These are phyloP conservation scores for Mucuna pruriens DNA, from an alignment of 306 rosid species.

Conservation along the genomic window DNA sequence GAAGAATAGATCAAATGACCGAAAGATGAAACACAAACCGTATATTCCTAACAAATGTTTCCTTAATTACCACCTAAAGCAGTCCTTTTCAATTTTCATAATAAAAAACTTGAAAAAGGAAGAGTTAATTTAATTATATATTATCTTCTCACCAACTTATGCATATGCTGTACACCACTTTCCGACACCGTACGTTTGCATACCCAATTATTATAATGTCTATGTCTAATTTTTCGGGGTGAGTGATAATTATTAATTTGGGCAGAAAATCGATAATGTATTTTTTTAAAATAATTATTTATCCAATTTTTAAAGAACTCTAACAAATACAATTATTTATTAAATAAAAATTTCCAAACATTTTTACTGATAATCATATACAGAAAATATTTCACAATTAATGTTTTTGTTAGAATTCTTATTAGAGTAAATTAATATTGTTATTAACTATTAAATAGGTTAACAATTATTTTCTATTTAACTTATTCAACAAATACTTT, in stretches of 20 bases:
- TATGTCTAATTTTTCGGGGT: not conserved
- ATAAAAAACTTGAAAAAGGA: not conserved
- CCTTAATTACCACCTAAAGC: slow-evolving; percentile 39
- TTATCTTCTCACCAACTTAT: slow-evolving; percentile 39
- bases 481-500: not conserved
- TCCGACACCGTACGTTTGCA: slow-evolving; percentile 50
- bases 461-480: not conserved
- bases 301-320: too few species aligned
- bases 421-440: not conserved
- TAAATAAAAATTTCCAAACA: too few species aligned
- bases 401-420: not conserved
- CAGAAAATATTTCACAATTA: not conserved
- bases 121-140: slow-evolving; percentile 18
- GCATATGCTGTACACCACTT: slow-evolving; percentile 49
- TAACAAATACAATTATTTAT: too few species aligned
- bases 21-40: slow-evolving; percentile 43
- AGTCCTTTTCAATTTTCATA: slow-evolving; percentile 9
- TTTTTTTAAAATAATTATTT: too few species aligned
- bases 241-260: slow-evolving; percentile 13
- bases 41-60: slow-evolving; percentile 34
- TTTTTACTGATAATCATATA: too few species aligned
- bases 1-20: slow-evolving; percentile 33
- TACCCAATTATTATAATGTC: slow-evolving; percentile 8
- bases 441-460: not conserved
- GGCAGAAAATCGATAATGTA: not conserved